Base-by-base conservation (phyloP, 2,329 filamentous ascomycete genomes). In the Didymosphaeria variabile region DNA sequence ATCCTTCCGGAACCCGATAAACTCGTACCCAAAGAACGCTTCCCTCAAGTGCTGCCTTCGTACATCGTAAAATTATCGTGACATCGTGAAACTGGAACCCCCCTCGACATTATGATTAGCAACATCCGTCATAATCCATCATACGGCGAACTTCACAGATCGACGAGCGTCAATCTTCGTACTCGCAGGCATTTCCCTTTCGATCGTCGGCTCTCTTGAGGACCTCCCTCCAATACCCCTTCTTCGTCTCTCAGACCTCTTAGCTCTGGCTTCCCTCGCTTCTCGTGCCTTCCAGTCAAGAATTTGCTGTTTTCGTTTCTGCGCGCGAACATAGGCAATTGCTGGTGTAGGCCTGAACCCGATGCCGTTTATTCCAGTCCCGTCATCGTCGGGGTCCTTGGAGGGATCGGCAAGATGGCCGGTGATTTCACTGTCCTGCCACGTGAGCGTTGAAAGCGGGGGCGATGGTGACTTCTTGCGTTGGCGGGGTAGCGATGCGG, bases 21-120 rank as follows among this genome's bases (percentile, higher is more conserved):
- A 88, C 71, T 87, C 90, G 92, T 92, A 15, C 89, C 86, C 79
- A 97, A 81, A 64, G 97, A 79, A 78, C 97, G 49, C 91, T 66
- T 84, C 84, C 60, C 97, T 29, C 26, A 29, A 29, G 26, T 29
- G 26, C 26, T 23, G 9, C 47, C 26, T 54, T 59, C 51, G 46
- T 59, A 59, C 42, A 57, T 59, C 47, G 26, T 57, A 55, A 57
- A 3, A 59, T 21, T 54, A 55, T 62, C 60, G 49, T 62, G 47
- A 47, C 52, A 57, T 62, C 60, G 31, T 62, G 42, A 55, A 40
- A 19, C 19, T n/a, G 44, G 17, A 47, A 26, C n/a, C 23, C 38
- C 26, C 34, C 23, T 23, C 26, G 21, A 34, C 21, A 57, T 51
- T 50, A 57, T 32, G 19, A 57, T 57, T 50, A 50, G 19, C 55